phyloP scores from a whole-genome alignment of 2,329 filamentous ascomycete species.

The Colletotrichum spaethianum region DNA sequence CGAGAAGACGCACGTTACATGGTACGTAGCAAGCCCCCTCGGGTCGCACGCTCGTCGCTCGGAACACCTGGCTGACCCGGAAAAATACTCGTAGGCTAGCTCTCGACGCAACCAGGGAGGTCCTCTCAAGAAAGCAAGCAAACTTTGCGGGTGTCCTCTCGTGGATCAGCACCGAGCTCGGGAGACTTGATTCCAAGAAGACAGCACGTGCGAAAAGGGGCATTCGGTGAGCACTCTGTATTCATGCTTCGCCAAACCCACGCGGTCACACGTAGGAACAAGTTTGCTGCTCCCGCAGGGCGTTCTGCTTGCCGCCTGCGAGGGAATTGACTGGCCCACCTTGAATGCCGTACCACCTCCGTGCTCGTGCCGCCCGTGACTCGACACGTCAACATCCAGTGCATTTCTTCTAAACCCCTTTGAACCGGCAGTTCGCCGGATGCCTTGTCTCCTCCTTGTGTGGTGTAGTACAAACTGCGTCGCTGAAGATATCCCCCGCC shows the following conservation, averaged over 20 bases:
- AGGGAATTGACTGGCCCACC: not conserved
- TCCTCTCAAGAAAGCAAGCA: conserved; percentile 29
- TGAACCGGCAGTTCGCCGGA: not conserved
- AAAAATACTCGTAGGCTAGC: conserved; percentile 26
- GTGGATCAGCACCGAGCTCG: conserved; percentile 31
- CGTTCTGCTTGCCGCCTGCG: not conserved
- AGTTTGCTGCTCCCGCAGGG: not conserved
- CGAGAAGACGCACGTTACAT: conserved; percentile 70
- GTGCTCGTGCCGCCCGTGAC: not conserved
- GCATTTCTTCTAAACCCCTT: not conserved
- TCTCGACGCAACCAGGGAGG: conserved; percentile 28
- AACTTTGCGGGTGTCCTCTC: conserved; percentile 29
- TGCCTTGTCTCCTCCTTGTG: not conserved
- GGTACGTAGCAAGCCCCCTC: conserved; percentile 62
- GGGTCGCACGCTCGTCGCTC: not conserved
- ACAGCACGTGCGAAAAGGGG: conserved; percentile 16
- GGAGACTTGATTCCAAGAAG: conserved; percentile 29
- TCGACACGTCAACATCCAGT: not conserved
- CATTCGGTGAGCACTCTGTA: not conserved
- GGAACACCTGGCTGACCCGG: not conserved
- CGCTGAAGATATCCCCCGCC: not conserved
- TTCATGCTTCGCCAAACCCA: not conserved
- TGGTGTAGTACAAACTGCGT: not conserved
- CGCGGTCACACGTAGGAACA: not conserved
- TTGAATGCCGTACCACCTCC: not conserved